A percentile compares a stretch with the other conserved stretches of the same genome.
These are phyloP conservation scores for Backusella sp. DNA, from an alignment of 192 early-diverging fungal genomes.

Conservation along the genomic window DNA sequence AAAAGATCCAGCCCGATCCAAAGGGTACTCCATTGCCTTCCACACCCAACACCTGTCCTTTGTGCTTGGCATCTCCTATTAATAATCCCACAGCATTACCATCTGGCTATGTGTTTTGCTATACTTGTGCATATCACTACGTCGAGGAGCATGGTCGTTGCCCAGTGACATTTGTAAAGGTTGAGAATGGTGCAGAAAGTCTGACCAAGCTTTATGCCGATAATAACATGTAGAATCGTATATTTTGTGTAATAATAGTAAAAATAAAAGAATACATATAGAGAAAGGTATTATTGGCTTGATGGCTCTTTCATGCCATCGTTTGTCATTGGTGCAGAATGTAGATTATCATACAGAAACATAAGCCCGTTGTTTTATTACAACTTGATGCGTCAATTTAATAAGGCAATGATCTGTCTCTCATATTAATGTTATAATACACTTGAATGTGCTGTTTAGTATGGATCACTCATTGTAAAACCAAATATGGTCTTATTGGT, in stretches of 20 bases:
- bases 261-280: not conserved
- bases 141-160: slow-evolving; percentile 71
- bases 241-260: not conserved
- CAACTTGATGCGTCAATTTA: too few species aligned
- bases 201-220: slow-evolving; percentile 71
- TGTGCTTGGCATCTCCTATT: slow-evolving; percentile 63
- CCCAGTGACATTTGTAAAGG: slow-evolving; percentile 70
- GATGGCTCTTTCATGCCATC: too few species aligned
- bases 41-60: slow-evolving; percentile 73
- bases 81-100: slow-evolving; percentile 86
- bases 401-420: too few species aligned
- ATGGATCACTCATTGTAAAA: not conserved
- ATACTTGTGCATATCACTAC: slow-evolving; percentile 80
- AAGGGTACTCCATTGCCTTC: slow-evolving; percentile 73
- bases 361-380: too few species aligned
- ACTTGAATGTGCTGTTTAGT: not conserved
- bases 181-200: slow-evolving; percentile 41
- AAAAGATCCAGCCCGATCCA: slow-evolving; percentile 58
- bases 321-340: too few species aligned
- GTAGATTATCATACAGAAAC: too few species aligned
- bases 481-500: too few species aligned
- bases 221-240: not conserved
- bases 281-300: not conserved
- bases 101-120: slow-evolving; percentile 93
- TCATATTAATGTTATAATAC: too few species aligned